Evolutionary conservation across 768 basidiomycete species (phyloP), one percentile per base, ranked within the genome.

Genomic region (Nidularia pulvinata): DNA sequence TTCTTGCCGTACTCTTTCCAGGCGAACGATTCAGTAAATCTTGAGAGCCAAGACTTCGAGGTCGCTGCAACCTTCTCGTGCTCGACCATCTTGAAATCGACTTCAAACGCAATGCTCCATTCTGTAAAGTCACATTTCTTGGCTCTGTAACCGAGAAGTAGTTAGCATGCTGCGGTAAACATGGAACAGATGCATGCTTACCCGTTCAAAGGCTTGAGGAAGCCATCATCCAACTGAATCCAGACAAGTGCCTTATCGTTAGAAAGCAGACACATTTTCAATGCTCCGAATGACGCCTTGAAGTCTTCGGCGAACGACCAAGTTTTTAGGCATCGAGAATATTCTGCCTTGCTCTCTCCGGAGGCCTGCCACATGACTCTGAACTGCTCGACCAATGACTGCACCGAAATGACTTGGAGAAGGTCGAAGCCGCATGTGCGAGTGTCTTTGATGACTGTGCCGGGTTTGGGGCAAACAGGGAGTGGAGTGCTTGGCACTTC

Each of bases 21-120:
- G 36, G 54, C 47, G 34, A 52, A 48, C 33, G 42, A 53, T 45
- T 48, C 39, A 14, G 16, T 47, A 7, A 53, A 53, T 22, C 52
- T 52, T 6, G 44, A 13, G 37, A 52, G n/a, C 51, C 51, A 52
- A 14, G 52, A 53, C n/a, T 50, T 43, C 10, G 55, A 52, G n/a
- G 49, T 34, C 7, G 50, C 11, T 32, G 32, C 44, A 22, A 45
- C 34, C 14, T 58, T 46, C 22, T 51, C 42, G 30, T 51, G 42
- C 33, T 37, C 47, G 13, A 52, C 33, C 10, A 53, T 14, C 39
- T 48, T 56, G 33, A 56, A 13, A 16, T 56, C 45, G 16, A 56
- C 51, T 47, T 56, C 55, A 36, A 56, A 56, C 11, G 55, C 55
- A 14, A 56, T 34, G 33, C 51, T 56, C 55, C 55, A 56, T 13